These are phyloP conservation scores for Posidonia oceanica DNA, from an alignment of 116 monocot genomes.

Conservation along the genomic window DNA sequence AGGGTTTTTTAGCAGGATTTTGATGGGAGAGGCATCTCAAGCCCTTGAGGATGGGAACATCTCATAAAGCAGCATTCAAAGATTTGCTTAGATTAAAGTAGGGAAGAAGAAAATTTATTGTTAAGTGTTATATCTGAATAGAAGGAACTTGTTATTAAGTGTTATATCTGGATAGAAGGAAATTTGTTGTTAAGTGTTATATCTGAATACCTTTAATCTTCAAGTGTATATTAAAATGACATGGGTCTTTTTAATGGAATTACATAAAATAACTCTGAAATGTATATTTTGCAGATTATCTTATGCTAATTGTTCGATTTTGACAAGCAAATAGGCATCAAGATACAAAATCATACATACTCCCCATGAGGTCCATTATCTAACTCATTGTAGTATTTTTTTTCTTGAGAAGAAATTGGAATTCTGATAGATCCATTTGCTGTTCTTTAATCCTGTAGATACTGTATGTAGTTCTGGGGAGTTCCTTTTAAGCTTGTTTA, in stretches of 20 bases:
- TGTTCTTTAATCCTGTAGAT: constrained; percentile 3
- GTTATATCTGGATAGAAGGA: too few relatives aligned
- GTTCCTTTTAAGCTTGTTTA: not conserved
- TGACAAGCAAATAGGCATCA: constrained; percentile 1
- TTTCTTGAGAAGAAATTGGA: not conserved
- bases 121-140: too few relatives aligned
- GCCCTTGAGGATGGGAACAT: too few relatives aligned
- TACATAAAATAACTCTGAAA: not conserved
- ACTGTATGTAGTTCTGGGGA: not conserved
- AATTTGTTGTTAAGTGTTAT: too few relatives aligned
- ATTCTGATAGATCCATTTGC: not conserved
- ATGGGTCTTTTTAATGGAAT: not conserved
- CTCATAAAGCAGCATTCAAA: too few relatives aligned
- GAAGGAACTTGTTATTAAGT: too few relatives aligned
- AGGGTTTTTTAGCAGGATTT: too few relatives aligned
- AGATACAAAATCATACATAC: not conserved
- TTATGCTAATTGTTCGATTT: not conserved
- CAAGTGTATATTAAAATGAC: not conserved
- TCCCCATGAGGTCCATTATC: constrained; percentile 6
- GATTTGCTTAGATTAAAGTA: too few relatives aligned
- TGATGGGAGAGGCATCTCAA: too few relatives aligned
- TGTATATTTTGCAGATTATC: constrained; percentile 5
- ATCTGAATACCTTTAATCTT: not conserved
- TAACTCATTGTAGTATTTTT: not conserved
- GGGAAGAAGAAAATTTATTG: too few relatives aligned